Evolutionary conservation across 1,139 yeast genomes (phyloP), one percentile per base, ranked within the genome.

Genomic region (Pichia sp.): DNA sequence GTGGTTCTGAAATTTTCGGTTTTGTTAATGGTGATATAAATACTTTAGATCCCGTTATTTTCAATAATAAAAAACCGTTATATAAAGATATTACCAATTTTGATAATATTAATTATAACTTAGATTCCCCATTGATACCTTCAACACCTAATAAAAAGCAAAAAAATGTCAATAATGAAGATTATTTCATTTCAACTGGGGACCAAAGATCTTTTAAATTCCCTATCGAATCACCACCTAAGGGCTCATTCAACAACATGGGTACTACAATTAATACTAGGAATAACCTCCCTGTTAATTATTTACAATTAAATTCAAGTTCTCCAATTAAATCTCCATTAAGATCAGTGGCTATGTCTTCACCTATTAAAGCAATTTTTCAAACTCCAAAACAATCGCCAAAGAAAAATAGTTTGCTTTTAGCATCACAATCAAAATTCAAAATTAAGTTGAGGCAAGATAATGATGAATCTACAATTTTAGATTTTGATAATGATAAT

Each of bases 1-100:
- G 82, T 67, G 84, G 84, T 3, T 79, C 84, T 2, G 84, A 80
- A 7, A 80, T 80, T 25, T 80, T 80, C 60, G 84, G 84, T 0
- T 79, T 71, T 57, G 69, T 66, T 42, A 70, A 75, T 16, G 83
- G 79, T 58, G 71, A 80, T 1, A 67, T 78, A 28, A 72, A 72
- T n/a, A 80, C 80, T 1, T 49, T 72, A 8, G 63, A 68, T 5
- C 55, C 61, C 11, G 59, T 62, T 8, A 50, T 48, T 16, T 55
- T 66, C 19, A 54, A 58, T 31, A 59, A 61, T 42, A 63, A 60
- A 47, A 66, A 66, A 36, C 67, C 67, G 7, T 10, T 62, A 1
- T 65, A 64, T 46, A 58, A 53, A 34, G 60, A 61, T 34, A 51
- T 60, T 14, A 57, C 53, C 1, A 53, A 51, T 39, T 63, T 60